Evolutionary conservation across 805 yeast species (phyloP).

Genomic region (Spencermartinsiella europaea): DNA sequence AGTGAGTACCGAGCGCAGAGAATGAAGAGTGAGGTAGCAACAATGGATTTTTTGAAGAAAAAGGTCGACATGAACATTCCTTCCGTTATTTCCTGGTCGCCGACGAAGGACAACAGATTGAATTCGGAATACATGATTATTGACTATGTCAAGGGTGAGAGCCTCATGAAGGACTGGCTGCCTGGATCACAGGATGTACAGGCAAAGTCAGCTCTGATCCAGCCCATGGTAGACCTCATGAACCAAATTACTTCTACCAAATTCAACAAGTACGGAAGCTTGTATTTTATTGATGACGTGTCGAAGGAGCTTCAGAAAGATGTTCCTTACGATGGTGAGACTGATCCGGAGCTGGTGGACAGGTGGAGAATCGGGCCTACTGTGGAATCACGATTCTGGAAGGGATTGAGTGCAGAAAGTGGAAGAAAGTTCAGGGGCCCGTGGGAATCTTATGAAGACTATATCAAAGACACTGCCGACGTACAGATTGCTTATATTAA

Average conservation of each 20-base stretch:
- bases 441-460: slow-evolving; percentile 62
- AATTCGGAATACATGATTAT: slow-evolving; percentile 72
- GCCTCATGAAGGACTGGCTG: slow-evolving; percentile 86
- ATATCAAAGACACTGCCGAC: slow-evolving; percentile 58
- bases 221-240: slow-evolving; percentile 68
- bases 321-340: slow-evolving; percentile 59
- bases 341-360: slow-evolving; percentile 44
- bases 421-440: slow-evolving; percentile 63
- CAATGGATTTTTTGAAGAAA: slow-evolving; percentile 70
- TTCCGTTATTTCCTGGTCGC: slow-evolving; percentile 60
- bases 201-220: slow-evolving; percentile 48
- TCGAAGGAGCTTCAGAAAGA: slow-evolving; percentile 38
- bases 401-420: slow-evolving; percentile 51
- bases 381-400: slow-evolving; percentile 72
- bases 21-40: slow-evolving; percentile 87
- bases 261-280: slow-evolving; percentile 73
- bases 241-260: slow-evolving; percentile 47
- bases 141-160: slow-evolving; percentile 75
- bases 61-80: slow-evolving; percentile 71
- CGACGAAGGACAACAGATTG: slow-evolving; percentile 56
- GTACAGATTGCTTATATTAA: slow-evolving; percentile 61
- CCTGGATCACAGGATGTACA: slow-evolving; percentile 63
- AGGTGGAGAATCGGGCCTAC: slow-evolving; percentile 94
- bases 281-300: slow-evolving; percentile 74
- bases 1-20: slow-evolving; percentile 51